Percentiles rank a stretch among this genome's conserved stretches.
phyloP scores from a whole-genome alignment of 2,329 filamentous ascomycete species.

The Nemania bipapillata region DNA sequence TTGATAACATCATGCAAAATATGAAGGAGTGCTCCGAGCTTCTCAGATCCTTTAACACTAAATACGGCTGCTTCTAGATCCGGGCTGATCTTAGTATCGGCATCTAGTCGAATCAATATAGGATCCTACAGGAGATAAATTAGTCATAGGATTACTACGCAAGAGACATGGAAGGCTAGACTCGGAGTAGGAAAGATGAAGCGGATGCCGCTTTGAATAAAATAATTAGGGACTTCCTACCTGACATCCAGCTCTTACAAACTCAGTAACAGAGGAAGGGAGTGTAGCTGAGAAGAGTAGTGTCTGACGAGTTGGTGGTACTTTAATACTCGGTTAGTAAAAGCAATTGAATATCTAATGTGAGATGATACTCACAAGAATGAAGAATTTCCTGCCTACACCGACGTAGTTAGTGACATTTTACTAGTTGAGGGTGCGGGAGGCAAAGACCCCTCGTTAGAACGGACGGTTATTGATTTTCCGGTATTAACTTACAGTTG shows the following conservation, averaged over 20 bases:
- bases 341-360: neutral
- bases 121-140: constrained; percentile 79
- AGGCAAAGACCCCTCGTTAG: neutral
- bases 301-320: constrained; percentile 87
- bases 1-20: constrained; percentile 92
- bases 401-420: constrained; percentile 53
- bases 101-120: constrained; percentile 86
- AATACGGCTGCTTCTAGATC: constrained; percentile 97
- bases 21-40: constrained; percentile 90
- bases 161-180: neutral
- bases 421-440: neutral
- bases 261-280: constrained; percentile 93
- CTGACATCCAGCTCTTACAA: constrained; percentile 79
- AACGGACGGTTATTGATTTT: neutral
- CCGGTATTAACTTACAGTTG: constrained; percentile 77
- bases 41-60: constrained; percentile 88
- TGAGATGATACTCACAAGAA: constrained; percentile 21
- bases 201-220: neutral
- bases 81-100: constrained; percentile 94
- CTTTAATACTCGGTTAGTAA: constrained; percentile 52
- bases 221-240: constrained; percentile 13
- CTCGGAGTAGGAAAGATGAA: neutral
- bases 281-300: constrained; percentile 94
- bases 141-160: neutral
- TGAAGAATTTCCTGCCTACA: constrained; percentile 37